A percentile compares a stretch with the other conserved stretches of the same genome.
phyloP scores from a whole-genome alignment of 495 filamentous ascomycete genomes.

The Tricharina praecox region DNA sequence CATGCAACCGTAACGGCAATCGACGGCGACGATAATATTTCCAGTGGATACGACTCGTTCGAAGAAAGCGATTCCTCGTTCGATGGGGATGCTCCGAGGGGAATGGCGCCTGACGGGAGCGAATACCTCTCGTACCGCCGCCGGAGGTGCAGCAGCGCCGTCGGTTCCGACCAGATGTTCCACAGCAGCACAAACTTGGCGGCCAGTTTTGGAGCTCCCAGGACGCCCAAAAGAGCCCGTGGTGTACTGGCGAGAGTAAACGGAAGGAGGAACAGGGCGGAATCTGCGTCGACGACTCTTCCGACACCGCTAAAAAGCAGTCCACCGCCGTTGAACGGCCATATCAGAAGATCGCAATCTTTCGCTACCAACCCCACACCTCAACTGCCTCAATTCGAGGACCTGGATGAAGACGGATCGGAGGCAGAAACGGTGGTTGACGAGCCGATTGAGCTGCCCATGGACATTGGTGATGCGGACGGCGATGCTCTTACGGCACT shows the following conservation, averaged over 20 bases:
- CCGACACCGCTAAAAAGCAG: constrained; percentile 24
- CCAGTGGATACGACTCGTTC: constrained; percentile 17
- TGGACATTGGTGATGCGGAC: constrained; percentile 14
- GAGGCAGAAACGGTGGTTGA: constrained; percentile 26
- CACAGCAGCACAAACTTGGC: neutral
- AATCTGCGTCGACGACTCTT: constrained; percentile 19
- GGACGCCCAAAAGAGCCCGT: too few species aligned
- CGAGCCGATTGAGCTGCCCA: constrained; percentile 12
- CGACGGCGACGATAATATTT: neutral
- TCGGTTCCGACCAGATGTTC: too few species aligned
- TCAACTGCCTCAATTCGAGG: neutral
- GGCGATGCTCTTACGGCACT: constrained; percentile 22
- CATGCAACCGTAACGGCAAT: constrained; percentile 13
- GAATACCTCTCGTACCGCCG: constrained; percentile 22
- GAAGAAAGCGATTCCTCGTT: constrained; percentile 27
- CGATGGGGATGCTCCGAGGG: constrained; percentile 22
- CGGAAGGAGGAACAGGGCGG: constrained; percentile 14
- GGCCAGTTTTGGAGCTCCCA: neutral
- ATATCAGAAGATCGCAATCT: neutral
- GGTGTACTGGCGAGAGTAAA: too few species aligned
- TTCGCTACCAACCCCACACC: neutral
- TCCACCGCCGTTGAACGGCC: constrained; percentile 10
- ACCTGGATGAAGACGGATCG: constrained; percentile 14
- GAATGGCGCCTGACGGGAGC: constrained; percentile 23
- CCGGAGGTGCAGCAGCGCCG: too few species aligned